A percentile compares a stretch with the other conserved stretches of the same genome.
Conservation (phyloP, 2,329 filamentous ascomycete genomes). For the Sporothrix variecibatus region DNA sequence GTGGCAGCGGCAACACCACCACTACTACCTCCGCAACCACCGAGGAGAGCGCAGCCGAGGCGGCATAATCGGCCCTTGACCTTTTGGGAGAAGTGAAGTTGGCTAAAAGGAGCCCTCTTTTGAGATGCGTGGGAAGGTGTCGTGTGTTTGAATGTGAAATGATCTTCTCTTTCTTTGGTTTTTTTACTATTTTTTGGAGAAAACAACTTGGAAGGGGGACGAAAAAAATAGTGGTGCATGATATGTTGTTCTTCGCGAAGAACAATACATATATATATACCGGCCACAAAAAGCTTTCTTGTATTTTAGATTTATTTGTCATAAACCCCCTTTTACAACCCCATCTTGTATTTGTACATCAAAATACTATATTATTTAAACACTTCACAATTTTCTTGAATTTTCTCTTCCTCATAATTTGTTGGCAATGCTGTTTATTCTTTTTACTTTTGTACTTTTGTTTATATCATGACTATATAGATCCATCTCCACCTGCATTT, state of each 20-base stretch:
- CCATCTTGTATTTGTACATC: constrained; percentile 13
- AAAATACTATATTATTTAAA: not conserved
- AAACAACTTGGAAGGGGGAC: not conserved
- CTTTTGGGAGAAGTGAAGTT: not conserved
- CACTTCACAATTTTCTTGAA: constrained; percentile 1
- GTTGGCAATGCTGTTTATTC: not conserved
- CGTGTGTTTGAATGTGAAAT: constrained; percentile 1
- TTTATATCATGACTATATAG: not conserved
- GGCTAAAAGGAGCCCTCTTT: not conserved
- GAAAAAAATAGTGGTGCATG: not conserved
- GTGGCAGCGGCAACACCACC: constrained; percentile 9
- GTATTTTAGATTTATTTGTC: constrained; percentile 22
- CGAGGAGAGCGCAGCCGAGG: not conserved
- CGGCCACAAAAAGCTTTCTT: constrained; percentile 5
- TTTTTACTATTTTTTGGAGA: not conserved
- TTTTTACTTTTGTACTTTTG: constrained; percentile 11
- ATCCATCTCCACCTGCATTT: not conserved
- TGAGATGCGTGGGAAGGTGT: not conserved
- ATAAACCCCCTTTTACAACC: not conserved
- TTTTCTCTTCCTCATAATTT: not conserved
- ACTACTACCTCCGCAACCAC: too few relatives aligned
- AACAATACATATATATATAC: not conserved
- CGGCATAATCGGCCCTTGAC: not conserved
- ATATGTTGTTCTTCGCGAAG: not conserved
- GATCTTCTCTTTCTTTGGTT: not conserved